Evolutionary conservation across 2,329 filamentous ascomycete species (phyloP), one percentile per base, ranked within the genome.

Genomic region (Fusarium sulawesiense): DNA sequence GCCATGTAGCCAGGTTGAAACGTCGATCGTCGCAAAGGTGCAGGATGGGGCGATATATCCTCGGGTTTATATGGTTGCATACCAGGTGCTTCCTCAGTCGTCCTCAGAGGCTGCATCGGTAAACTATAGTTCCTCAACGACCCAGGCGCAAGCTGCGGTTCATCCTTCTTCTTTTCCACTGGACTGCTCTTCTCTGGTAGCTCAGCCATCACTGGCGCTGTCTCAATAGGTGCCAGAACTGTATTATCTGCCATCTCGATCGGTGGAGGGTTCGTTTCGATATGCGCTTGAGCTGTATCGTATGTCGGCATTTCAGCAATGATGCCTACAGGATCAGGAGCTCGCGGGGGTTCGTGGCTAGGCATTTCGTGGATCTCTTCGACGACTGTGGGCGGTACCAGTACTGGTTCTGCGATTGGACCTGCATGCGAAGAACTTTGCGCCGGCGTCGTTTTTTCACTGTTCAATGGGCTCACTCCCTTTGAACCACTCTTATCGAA

Each of bases 281-380:
- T 78, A 2, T 75, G 74, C 9, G 84, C 81, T 10, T 67, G 68
- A 1, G 77, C 79, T 1, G 84, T 85, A 23, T 79, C 73, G 20
- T 82, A 80, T 12, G 83, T 85, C 7, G 82, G 73, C 77, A 87
- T 82, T 73, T 87, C 85, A 5, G 84, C 81, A 23, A 86, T 76
- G 18, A 81, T 42, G 2, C 84, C 84, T 3, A 85, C 78, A 0
- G 84, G 83, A 37, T 83, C 76, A 16, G 77, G 80, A 6, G 61
- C 42, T 10, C 74, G 71, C 16, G 71, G 61, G 14, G 64, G 66
- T 6, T 73, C 69, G 20, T 77, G 62, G 12, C 72, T 78, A 0
- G 77, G 74, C 6, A 79, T 77, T 68, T 80, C 78, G 27, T 76
- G 72, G 16, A 77, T 72, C 62, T 80, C 76, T 16, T 75, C 74